Evolutionary conservation across 768 basidiomycete species (phyloP).

Genomic region (Mycena floridula): DNA sequence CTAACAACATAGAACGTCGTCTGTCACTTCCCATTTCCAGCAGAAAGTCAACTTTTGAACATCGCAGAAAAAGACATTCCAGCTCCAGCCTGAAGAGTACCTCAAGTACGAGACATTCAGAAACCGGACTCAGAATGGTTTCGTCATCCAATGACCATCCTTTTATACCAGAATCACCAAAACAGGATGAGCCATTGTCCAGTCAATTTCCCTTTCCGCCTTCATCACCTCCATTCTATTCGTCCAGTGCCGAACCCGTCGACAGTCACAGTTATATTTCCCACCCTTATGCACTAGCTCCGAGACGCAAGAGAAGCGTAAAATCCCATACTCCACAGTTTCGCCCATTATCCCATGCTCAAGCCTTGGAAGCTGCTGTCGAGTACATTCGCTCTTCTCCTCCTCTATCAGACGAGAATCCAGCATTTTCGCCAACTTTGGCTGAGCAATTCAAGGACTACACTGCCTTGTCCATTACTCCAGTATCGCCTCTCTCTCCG

Average conservation of each 20-base stretch:
- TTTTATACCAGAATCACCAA: background rate
- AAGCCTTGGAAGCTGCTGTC: constrained; percentile 1
- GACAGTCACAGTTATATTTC: constrained; percentile 16
- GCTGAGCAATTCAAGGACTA: background rate
- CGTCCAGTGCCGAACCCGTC: constrained; percentile 5
- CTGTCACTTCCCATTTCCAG: constrained; percentile 23
- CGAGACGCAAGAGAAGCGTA: constrained; percentile 10
- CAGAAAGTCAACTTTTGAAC: constrained; percentile 11
- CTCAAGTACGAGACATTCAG: constrained; percentile 9
- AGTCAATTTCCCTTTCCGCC: background rate
- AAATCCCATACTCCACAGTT: constrained; percentile 5
- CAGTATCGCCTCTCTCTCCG: background rate
- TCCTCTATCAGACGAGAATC: background rate
- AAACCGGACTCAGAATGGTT: background rate
- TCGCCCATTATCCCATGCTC: constrained; percentile 1
- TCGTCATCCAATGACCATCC: constrained; percentile 1
- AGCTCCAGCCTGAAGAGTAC: constrained; percentile 21
- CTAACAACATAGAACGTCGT: constrained; percentile 12
- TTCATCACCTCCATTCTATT: constrained; percentile 1
- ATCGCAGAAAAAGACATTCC: constrained; percentile 15
- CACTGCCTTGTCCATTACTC: constrained; percentile 1
- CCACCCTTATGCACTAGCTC: constrained; percentile 21
- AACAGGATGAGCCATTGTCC: background rate
- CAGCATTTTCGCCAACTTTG: background rate
- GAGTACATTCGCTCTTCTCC: background rate